A percentile compares a stretch with the other conserved stretches of the same genome.
Evolutionary conservation across 345 rosid genomes (phyloP).

Genomic region (Salix caprea): DNA sequence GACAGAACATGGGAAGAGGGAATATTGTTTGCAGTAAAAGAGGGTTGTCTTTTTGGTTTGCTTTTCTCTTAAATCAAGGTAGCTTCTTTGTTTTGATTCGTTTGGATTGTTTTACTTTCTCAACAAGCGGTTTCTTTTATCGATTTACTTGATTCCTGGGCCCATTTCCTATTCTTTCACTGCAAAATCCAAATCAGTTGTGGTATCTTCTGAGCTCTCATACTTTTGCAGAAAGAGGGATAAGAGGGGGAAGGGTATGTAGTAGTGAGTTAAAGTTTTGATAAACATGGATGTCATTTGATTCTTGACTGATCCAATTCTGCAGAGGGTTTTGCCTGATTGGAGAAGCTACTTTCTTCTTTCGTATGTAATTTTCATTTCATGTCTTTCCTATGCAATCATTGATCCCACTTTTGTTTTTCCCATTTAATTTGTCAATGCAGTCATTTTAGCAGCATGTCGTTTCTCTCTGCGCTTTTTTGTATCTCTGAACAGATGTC

Average conservation of each 20-base stretch:
- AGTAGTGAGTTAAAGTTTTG: background rate
- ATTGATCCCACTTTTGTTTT: background rate
- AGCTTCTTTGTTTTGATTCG: slow-evolving; percentile 4
- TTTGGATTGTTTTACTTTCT: slow-evolving; percentile 12
- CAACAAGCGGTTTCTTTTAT: background rate
- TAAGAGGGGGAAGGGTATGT: background rate
- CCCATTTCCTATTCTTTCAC: background rate
- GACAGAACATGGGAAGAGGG: background rate
- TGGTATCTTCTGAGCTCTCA: background rate
- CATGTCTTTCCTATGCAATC: background rate
- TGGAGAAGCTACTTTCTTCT: background rate
- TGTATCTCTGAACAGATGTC: background rate
- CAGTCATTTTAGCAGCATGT: background rate
- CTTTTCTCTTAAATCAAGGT: slow-evolving; percentile 11
- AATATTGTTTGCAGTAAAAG: background rate
- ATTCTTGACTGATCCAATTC: background rate
- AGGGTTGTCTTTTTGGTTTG: background rate
- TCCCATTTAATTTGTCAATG: background rate
- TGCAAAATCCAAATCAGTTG: background rate
- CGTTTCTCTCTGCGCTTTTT: background rate
- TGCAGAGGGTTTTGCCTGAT: slow-evolving; percentile 5
- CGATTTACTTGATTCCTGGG: background rate
- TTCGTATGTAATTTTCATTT: background rate
- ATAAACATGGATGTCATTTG: background rate
- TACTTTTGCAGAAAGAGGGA: background rate